A percentile compares a stretch with the other conserved stretches of the same genome.
Conservation (phyloP, 139 green algal species). For the Pseudopediastrum boryanum region DNA sequence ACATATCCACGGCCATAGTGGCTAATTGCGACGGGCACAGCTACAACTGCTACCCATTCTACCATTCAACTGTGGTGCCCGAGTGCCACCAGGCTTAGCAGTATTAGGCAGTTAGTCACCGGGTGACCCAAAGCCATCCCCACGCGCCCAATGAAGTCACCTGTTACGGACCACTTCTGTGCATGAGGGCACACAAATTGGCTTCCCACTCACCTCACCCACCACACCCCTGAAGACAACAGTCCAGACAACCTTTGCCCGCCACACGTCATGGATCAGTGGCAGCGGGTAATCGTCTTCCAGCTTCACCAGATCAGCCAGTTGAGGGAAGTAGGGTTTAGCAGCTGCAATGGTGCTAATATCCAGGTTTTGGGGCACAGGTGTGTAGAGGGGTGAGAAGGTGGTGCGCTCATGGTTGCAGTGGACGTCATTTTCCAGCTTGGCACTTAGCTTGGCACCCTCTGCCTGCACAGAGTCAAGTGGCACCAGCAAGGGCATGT, state of each 20-base stretch:
- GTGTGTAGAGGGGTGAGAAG: slow-evolving; percentile 25
- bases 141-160: too few species aligned
- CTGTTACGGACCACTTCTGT: too few species aligned
- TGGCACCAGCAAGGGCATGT: not conserved
- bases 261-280: slow-evolving; percentile 27
- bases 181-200: too few species aligned
- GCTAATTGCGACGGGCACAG: too few species aligned
- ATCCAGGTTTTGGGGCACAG: slow-evolving; percentile 14
- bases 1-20: too few species aligned
- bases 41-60: too few species aligned
- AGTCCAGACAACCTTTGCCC: slow-evolving; percentile 38
- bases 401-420: slow-evolving; percentile 16
- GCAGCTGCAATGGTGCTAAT: slow-evolving; percentile 17
- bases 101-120: too few species aligned
- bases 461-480: slow-evolving; percentile 1
- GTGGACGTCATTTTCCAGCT: slow-evolving; percentile 33
- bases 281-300: slow-evolving; percentile 23
- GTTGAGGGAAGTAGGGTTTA: slow-evolving; percentile 24
- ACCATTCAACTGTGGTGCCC: too few species aligned
- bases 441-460: slow-evolving; percentile 26
- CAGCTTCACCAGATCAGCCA: slow-evolving; percentile 17
- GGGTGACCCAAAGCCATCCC: too few species aligned
- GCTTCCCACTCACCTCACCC: slow-evolving; percentile 20
- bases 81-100: too few species aligned
- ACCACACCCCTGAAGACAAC: slow-evolving; percentile 33